phyloP scores from a whole-genome alignment of 2,329 filamentous ascomycete genomes.

The Fonsecaea pugnacius region DNA sequence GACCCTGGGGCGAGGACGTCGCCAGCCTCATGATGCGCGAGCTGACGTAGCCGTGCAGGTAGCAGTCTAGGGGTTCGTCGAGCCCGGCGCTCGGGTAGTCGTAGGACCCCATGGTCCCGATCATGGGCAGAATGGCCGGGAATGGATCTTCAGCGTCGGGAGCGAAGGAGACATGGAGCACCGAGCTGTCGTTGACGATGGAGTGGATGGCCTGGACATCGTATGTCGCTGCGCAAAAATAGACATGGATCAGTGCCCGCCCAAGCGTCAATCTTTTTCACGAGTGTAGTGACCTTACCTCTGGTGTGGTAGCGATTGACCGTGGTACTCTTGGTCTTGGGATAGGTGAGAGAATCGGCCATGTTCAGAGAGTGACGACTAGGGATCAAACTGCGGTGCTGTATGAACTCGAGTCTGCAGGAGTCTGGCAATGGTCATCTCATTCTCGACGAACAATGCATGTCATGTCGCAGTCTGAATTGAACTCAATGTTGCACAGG shows the following conservation, averaged over 20 bases:
- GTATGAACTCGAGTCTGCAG: not conserved
- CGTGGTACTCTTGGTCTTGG: conserved; percentile 66
- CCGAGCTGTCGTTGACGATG: conserved; percentile 73
- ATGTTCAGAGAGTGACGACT: conserved; percentile 39
- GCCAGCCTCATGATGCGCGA: conserved; percentile 74
- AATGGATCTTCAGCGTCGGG: conserved; percentile 66
- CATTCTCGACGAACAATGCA: not conserved
- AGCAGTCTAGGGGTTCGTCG: conserved; percentile 71
- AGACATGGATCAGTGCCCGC: not conserved
- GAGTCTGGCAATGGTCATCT: not conserved
- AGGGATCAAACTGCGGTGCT: not conserved
- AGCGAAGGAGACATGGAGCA: conserved; percentile 81
- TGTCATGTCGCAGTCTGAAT: not conserved
- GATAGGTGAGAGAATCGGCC: conserved; percentile 58
- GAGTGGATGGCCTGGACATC: conserved; percentile 72
- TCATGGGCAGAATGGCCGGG: conserved; percentile 80
- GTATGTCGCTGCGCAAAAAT: conserved; percentile 63
- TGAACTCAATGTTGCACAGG: not conserved
- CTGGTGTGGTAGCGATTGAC: conserved; percentile 69
- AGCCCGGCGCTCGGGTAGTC: conserved; percentile 62
- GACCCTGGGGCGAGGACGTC: conserved; percentile 54
- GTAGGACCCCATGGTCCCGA: conserved; percentile 79
- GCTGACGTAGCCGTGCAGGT: conserved; percentile 84
- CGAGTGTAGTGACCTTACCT: conserved; percentile 51
- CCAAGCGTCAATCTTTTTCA: not conserved